Conservation (phyloP, 345 rosid species). For the Barbarea vulgaris region DNA sequence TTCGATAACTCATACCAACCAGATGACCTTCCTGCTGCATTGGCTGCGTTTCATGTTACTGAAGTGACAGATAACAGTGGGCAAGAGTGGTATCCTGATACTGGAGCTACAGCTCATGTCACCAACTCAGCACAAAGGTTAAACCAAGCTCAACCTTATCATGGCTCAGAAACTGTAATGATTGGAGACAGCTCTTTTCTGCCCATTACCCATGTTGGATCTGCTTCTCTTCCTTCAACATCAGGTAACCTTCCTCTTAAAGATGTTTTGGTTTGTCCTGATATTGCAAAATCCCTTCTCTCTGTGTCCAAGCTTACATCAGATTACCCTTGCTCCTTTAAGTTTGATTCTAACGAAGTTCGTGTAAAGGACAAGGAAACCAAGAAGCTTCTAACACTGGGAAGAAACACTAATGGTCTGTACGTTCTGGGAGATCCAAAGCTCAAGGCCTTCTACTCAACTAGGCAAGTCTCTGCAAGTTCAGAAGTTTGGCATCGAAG, state of each 20-base stretch:
- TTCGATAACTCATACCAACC: too few species aligned
- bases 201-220: not conserved
- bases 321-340: not conserved
- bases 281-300: not conserved
- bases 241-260: not conserved
- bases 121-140: too few species aligned
- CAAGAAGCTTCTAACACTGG: not conserved
- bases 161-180: not conserved
- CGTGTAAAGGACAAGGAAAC: not conserved
- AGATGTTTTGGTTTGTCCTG: not conserved
- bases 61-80: too few species aligned
- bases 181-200: not conserved
- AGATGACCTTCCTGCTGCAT: too few species aligned
- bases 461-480: too few species aligned
- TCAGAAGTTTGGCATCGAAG: too few species aligned
- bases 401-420: too few species aligned
- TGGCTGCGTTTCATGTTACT: too few species aligned
- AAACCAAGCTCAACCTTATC: not conserved
- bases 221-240: not conserved
- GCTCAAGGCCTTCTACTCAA: too few species aligned
- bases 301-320: not conserved
- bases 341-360: not conserved
- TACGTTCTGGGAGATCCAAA: too few species aligned
- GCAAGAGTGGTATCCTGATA: too few species aligned
- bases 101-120: too few species aligned